Evolutionary conservation across 2,329 filamentous ascomycete species (phyloP), one percentile per base, ranked within the genome.

Genomic region (Alternaria gansuensis): DNA sequence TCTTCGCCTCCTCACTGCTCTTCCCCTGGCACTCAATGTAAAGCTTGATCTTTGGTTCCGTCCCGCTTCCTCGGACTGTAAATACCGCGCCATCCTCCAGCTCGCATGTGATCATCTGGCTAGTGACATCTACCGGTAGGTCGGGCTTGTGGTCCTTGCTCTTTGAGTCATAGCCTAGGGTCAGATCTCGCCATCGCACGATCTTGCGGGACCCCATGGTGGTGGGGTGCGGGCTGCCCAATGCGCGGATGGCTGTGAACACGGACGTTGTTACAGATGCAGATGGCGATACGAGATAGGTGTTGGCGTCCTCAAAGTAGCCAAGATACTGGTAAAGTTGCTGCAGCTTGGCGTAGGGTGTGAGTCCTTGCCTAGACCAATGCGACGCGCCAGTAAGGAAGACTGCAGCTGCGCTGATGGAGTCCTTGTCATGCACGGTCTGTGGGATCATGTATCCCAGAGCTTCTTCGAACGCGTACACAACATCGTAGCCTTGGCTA

Each of bases 11-110:
- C 21, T 76, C 76, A 13, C 76, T 75, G 10, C 74, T 79, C 41
- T 69, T 71, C 3, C 76, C 81, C 51, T 75, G 79, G 41, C 79
- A 82, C 62, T 85, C 83, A 51, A 85, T 82, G 64, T 85, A 85
- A 44, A 85, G 66, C 72, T 89, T 89, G 62, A 89, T 87, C 79
- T 89, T 89, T 0, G 87, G 87, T 73, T 89, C 87, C 2, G 87
- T 89, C 2, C 87, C 87, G 2, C 85, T 88, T 1, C 83, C 85
- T 65, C 87, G 76, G 23, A 87, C 80, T 2, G 86, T 88, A 65
- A 88, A 87, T 24, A 84, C 81, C 11, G 87, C 80, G 13, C 78
- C 77, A 21, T 82, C 81, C 28, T 85, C 82, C 39, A 88, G 72
- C 78, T 87, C 86, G 59, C 80, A 82, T 2, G 87, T 89, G 65